Conservation (phyloP, 768 basidiomycete genomes). For the Tulasnella sp. region DNA sequence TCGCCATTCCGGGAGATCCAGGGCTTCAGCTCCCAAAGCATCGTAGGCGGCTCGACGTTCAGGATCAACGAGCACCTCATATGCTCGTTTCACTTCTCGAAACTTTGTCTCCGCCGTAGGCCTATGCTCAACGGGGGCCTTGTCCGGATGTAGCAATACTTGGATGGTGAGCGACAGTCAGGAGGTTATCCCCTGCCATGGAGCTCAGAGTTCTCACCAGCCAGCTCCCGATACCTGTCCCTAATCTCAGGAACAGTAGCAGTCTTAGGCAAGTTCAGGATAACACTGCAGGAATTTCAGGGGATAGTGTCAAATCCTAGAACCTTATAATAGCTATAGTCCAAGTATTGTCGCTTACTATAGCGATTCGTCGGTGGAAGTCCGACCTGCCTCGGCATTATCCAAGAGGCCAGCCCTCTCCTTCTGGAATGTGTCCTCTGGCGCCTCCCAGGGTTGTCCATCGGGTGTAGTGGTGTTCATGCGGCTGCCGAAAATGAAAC, state of each 20-base stretch:
- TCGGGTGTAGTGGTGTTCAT: too few relatives aligned
- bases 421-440: too few relatives aligned
- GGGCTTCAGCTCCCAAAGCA: constrained; percentile 15
- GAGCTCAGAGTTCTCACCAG: constrained; percentile 1
- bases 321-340: too few relatives aligned
- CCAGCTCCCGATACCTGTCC: constrained; percentile 12
- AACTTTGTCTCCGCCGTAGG: constrained; percentile 6
- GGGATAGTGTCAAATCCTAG: too few relatives aligned
- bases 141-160: constrained; percentile 17
- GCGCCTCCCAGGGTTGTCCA: too few relatives aligned
- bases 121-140: constrained; percentile 1
- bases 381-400: too few relatives aligned
- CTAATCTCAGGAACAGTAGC: background rate
- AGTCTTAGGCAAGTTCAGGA: constrained; percentile 9
- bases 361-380: too few relatives aligned
- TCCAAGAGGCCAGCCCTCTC: too few relatives aligned
- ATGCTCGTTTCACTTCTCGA: constrained; percentile 13
- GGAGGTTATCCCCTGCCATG: too few relatives aligned
- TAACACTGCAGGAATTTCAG: background rate
- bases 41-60: constrained; percentile 13
- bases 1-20: background rate
- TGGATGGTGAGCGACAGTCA: background rate
- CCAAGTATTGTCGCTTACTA: too few relatives aligned
- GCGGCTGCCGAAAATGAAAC: too few relatives aligned
- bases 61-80: constrained; percentile 13